phyloP scores from a whole-genome alignment of 768 basidiomycete genomes.

The Termitomyces sp. region DNA sequence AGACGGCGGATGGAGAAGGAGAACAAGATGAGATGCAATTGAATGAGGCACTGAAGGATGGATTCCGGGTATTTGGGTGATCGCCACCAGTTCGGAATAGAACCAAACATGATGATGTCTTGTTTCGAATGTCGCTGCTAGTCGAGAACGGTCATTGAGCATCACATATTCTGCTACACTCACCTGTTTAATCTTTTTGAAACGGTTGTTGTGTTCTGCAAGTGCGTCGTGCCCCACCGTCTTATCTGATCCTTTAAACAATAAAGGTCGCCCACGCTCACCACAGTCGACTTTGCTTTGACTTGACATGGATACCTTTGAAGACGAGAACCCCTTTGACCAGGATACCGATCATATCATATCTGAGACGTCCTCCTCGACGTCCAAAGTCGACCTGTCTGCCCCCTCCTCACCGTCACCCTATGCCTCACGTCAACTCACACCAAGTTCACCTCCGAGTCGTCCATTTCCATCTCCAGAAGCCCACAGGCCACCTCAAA shows the following conservation, averaged over 20 bases:
- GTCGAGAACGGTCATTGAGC: neutral
- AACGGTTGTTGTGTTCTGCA: neutral
- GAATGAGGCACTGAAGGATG: slow-evolving; percentile 29
- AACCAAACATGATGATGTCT: slow-evolving; percentile 29
- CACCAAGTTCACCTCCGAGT: slow-evolving; percentile 38
- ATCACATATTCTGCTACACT: neutral
- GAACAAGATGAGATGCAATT: slow-evolving; percentile 23
- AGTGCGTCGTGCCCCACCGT: neutral
- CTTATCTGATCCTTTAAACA: neutral
- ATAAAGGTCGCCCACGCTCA: neutral
- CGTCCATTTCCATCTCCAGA: slow-evolving; percentile 54
- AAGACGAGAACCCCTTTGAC: slow-evolving; percentile 68
- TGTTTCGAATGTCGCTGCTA: slow-evolving; percentile 1
- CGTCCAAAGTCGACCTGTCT: slow-evolving; percentile 47
- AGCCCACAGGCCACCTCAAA: slow-evolving; percentile 44
- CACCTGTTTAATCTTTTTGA: neutral
- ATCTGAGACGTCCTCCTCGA: slow-evolving; percentile 47
- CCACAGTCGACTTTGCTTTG: slow-evolving; percentile 1
- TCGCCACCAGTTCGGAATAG: slow-evolving; percentile 30
- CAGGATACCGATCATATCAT: slow-evolving; percentile 35
- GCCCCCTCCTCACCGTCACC: slow-evolving; percentile 53
- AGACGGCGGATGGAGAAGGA: slow-evolving; percentile 19
- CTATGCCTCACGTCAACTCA: slow-evolving; percentile 36
- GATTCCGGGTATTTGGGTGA: slow-evolving; percentile 60
- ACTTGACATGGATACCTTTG: slow-evolving; percentile 40